Evolutionary conservation across 345 rosid genomes (phyloP), one percentile per base, ranked within the genome.

Genomic region (Aurinia saxatilis): DNA sequence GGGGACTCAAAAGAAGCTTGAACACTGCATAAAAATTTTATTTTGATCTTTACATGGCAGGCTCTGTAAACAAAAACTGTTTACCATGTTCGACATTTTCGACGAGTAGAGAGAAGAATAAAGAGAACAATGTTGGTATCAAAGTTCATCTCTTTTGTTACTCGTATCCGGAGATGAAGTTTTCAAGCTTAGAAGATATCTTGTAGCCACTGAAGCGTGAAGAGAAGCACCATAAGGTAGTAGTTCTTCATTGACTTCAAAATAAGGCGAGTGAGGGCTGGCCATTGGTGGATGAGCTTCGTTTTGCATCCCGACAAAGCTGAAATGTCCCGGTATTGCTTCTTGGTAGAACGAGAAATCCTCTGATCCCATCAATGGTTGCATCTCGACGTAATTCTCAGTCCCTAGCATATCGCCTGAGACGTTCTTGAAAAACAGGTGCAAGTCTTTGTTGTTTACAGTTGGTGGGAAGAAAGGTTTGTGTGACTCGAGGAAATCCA

Each of bases 201-300:
- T 76, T 2, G 88, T 51, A 37, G 95, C 91, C 71, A 93, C 61
- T 19, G 97, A 84, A 57, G 96, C 95, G 35, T 89, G 96, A 56
- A 93, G 95, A 0, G 99, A 88, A 59, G 96, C 95, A 44, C 97
- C 99, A 31, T 84, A 84, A 50, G 95, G 93, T 70, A 89, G 79
- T 7, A 41, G 80, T 11, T 87, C 83, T 75, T 93, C 97, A 7
- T 87, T 87, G 55, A 93, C 53, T 46, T 65, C 46, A 41, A 87
- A 89, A 65, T 72, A 65, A 4, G 93, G 96, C 0, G 91, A 75
- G 77, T 85, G 96, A 2, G 29, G 71, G 11, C 61, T 68, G 18
- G 69, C 68, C 63, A 80, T 73, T 35, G 58, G 64, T 2, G 76
- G 57, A 12, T 35, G 58, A 19, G 72, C 76, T 65, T 74, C 74